Base-by-base conservation (phyloP, 2,329 filamentous ascomycete species). In the Diplocarpon rosae region DNA sequence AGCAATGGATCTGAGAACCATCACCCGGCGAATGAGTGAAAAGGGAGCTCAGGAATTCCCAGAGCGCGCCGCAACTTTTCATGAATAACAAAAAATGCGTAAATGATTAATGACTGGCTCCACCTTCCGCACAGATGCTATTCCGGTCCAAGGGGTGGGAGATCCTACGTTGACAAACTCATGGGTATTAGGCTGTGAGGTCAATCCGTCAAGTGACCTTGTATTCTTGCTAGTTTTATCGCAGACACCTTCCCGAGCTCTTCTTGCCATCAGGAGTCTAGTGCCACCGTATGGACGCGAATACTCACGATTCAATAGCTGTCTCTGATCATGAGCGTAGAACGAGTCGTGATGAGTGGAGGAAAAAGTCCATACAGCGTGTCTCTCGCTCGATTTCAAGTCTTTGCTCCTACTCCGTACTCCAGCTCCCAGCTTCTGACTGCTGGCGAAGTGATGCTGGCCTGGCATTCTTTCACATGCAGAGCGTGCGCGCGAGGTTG, bases 271-370 rank as follows among this genome's bases (percentile, higher is more conserved):
- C 31, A 46, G 48, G 37, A 42, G 43, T 20, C 11, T n/a, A 16
- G 3, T 32, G n/a, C n/a, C 11, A 4, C 4, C 10, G 4, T 32
- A 32, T 32, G 11, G 15, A 29, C 27, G n/a, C 15, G 12, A 15
- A 20, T 32, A 42, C 12, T 24, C 20, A 24, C 20, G 7, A 24
- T 37, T 16, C 34, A 24, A 11, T 39, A 51, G 52, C 48, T n/a
- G 52, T 53, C 6, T 55, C 42, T 43, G 52, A 55, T 30, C 51
- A 53, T 32, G 52, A 53, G 27, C 53, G 53, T 16, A 14, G 24
- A n/a, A n/a, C n/a, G n/a, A n/a, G n/a, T n/a, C n/a, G n/a, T n/a
- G n/a, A n/a, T n/a, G n/a, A n/a, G n/a, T n/a, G n/a, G n/a, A n/a
- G n/a, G n/a, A n/a, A n/a, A n/a, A n/a, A n/a, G n/a, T n/a, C n/a